Percentiles rank a stretch among this genome's conserved stretches.
These are phyloP conservation scores for Leccinum longicurvipes DNA, from an alignment of 768 basidiomycete species.

Conservation along the genomic window DNA sequence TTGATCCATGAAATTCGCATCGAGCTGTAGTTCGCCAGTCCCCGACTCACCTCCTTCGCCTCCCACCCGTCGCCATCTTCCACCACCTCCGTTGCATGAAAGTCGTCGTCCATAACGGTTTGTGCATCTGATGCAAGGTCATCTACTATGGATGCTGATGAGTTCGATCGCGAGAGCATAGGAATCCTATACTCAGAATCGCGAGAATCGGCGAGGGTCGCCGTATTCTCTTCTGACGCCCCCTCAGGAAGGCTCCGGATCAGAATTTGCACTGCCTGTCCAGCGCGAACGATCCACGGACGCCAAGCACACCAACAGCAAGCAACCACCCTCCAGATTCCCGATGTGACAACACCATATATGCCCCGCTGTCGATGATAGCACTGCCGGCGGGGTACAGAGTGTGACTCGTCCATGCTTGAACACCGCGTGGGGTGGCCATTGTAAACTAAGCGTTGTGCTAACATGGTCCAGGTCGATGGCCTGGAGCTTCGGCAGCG, in stretches of 20 bases:
- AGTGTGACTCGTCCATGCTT: constrained; percentile 96
- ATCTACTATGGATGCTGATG: constrained; percentile 32
- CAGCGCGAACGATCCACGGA: constrained; percentile 88
- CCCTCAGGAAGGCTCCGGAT: constrained; percentile 42
- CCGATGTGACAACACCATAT: constrained; percentile 76
- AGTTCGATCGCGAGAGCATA: constrained; percentile 37
- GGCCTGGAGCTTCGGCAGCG: constrained; percentile 20
- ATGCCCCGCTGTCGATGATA: constrained; percentile 86
- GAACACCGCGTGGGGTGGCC: constrained; percentile 90
- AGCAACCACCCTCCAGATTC: constrained; percentile 89
- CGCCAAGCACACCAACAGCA: constrained; percentile 85
- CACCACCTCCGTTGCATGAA: constrained; percentile 24
- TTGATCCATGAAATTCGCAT: constrained; percentile 86
- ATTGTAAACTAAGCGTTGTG: constrained; percentile 23
- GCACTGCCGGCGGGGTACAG: constrained; percentile 85
- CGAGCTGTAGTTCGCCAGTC: constrained; percentile 94
- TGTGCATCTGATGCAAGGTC: constrained; percentile 23
- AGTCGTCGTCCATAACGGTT: constrained; percentile 33
- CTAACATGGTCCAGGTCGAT: constrained; percentile 26
- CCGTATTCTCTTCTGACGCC: constrained; percentile 22
- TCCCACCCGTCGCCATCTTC: constrained; percentile 58
- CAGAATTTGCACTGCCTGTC: constrained; percentile 88
- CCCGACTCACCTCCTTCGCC: constrained; percentile 87
- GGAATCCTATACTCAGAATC: constrained; percentile 28
- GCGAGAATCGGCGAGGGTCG: constrained; percentile 21